Conservation (phyloP, 2,329 filamentous ascomycete genomes). For the Ascochyta fabae region DNA sequence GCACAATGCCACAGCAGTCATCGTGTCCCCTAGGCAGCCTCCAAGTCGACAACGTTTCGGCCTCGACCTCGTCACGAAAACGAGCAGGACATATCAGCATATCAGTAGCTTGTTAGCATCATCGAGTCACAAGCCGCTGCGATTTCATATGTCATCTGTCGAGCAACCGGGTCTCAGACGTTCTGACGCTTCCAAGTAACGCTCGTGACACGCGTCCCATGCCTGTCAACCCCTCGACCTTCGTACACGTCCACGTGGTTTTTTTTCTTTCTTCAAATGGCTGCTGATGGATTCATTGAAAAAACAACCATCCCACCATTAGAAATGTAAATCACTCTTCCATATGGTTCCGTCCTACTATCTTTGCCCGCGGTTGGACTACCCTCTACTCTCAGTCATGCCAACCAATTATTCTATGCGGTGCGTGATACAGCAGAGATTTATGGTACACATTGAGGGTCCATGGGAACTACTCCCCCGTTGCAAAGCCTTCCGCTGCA, state of each 20-base stretch:
- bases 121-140: background rate
- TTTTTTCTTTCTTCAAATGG: no score
- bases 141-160: background rate
- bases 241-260: background rate
- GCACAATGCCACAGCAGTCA: background rate
- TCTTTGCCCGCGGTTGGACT: no score
- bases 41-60: background rate
- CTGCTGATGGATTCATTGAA: background rate
- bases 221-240: background rate
- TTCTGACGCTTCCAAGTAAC: background rate
- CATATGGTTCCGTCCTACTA: no score
- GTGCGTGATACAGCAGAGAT: no score
- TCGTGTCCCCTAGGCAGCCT: background rate
- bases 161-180: background rate
- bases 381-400: no score
- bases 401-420: no score
- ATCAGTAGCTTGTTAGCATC: background rate
- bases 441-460: no score
- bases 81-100: background rate
- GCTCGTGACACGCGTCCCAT: background rate
- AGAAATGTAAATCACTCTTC: no score
- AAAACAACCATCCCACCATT: background rate
- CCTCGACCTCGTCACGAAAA: background rate
- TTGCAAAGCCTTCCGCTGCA: no score
- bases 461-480: no score